Evolutionary conservation across 495 filamentous ascomycete genomes (phyloP), one percentile per base, ranked within the genome.

Genomic region (Tuber calosporum): DNA sequence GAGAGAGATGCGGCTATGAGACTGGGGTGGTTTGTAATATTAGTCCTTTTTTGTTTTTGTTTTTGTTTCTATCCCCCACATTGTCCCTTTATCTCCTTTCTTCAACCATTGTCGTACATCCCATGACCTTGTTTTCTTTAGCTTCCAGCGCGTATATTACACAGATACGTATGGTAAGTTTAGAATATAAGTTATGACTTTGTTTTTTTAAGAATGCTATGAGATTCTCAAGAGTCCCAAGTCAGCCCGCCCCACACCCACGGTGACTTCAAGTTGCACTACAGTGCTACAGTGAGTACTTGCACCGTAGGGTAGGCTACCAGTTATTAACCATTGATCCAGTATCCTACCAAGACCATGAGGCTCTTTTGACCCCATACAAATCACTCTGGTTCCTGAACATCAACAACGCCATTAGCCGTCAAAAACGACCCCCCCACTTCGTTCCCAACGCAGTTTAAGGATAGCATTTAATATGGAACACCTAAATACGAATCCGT

Each of bases 1-100:
- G 67, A 91, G 94, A 80, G 84, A 88, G 68, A 93, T 96, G 91
- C 84, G 87, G 43, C 82, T 81, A 34, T 83, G 79, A 74, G 75
- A 71, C 71, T 66, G 66, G 40, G 69, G 69, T 43, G 36, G 11
- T n/a, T 70, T 72, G 13, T 62, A 62, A 15, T 62, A 62, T 34
- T 62, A 30, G 26, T 62, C 26, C 53, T 30, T 30, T 17, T 34
- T 43, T 34, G 17, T 17, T 62, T 62, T 34, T 19, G n/a, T n/a
- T n/a, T n/a, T n/a, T n/a, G n/a, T n/a, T n/a, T n/a, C n/a, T n/a
- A n/a, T n/a, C n/a, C n/a, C n/a, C n/a, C n/a, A 34, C n/a, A 34
- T 62, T 13, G 13, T 30, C 34, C 26, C 53, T 5, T 62, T 30
- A 17, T 26, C 53, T 34, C 11, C 26, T n/a, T 53, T n/a, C 53